A percentile compares a stretch with the other conserved stretches of the same genome.
phyloP scores from a whole-genome alignment of 2,329 filamentous ascomycete species.

The Neofusicoccum umdonicola region DNA sequence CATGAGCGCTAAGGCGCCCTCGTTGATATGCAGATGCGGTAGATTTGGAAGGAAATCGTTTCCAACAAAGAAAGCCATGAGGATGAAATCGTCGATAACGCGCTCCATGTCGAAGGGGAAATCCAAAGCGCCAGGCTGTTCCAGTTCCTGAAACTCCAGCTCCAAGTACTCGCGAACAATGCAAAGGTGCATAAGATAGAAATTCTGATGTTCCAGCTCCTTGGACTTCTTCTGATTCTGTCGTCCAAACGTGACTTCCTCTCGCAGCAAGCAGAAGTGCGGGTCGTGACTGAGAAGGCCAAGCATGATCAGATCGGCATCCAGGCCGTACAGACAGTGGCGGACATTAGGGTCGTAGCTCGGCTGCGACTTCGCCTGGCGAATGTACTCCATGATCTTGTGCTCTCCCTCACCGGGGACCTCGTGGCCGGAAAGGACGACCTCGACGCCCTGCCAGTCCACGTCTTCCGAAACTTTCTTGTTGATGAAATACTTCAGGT shows the following conservation, averaged over 20 bases:
- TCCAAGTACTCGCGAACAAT: slow-evolving; percentile 97
- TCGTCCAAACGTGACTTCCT: slow-evolving; percentile 96
- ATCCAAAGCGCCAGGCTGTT: slow-evolving; percentile 66
- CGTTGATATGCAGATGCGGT: slow-evolving; percentile 95
- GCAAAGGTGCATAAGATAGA: slow-evolving; percentile 94
- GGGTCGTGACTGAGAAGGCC: slow-evolving; percentile 95
- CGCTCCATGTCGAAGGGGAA: slow-evolving; percentile 92
- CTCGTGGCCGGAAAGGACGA: slow-evolving; percentile 95
- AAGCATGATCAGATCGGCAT: slow-evolving; percentile 98
- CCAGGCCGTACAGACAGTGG: slow-evolving; percentile 94
- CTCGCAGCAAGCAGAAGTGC: slow-evolving; percentile 93
- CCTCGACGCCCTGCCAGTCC: slow-evolving; percentile 95
- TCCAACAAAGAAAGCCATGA: slow-evolving; percentile 99
- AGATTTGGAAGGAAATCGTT: slow-evolving; percentile 99
- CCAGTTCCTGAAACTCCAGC: slow-evolving; percentile 91
- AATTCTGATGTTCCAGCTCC: slow-evolving; percentile 97
- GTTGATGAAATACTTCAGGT: slow-evolving; percentile 97
- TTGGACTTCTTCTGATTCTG: slow-evolving; percentile 85
- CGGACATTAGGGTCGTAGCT: slow-evolving; percentile 90
- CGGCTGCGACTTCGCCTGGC: slow-evolving; percentile 91
- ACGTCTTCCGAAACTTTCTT: slow-evolving; percentile 97
- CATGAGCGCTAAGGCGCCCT: slow-evolving; percentile 94
- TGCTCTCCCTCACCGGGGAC: slow-evolving; percentile 98
- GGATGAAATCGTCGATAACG: slow-evolving; percentile 97
- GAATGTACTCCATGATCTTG: slow-evolving; percentile 99